Conservation (phyloP, 306 rosid genomes). For the Begonia fuchsioides region DNA sequence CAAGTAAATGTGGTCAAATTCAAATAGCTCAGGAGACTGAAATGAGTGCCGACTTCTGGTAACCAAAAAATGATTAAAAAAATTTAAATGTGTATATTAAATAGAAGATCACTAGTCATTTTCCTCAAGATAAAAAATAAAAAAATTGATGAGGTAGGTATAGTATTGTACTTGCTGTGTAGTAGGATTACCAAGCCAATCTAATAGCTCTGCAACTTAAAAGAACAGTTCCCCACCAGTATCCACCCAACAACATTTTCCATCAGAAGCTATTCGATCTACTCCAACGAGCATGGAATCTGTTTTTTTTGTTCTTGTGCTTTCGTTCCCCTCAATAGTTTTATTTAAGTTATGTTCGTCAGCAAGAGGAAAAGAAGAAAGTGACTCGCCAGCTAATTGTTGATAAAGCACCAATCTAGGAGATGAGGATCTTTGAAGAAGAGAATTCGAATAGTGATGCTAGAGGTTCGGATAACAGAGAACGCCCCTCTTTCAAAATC, state of each 20-base stretch:
- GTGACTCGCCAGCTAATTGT: slow-evolving; percentile 69
- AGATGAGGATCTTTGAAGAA: slow-evolving; percentile 73
- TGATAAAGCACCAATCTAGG: slow-evolving; percentile 69
- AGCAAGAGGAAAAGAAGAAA: slow-evolving; percentile 58
- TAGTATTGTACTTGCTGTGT: slow-evolving; percentile 29
- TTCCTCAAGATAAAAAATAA: too few relatives aligned
- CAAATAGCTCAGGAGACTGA: slow-evolving; percentile 70
- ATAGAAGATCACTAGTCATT: not conserved
- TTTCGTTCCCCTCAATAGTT: slow-evolving; percentile 15
- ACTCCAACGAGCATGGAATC: slow-evolving; percentile 34
- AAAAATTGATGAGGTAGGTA: not conserved
- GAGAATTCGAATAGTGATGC: slow-evolving; percentile 69
- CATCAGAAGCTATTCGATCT: slow-evolving; percentile 31
- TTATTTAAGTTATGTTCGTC: slow-evolving; percentile 34
- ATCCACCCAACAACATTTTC: slow-evolving; percentile 90
- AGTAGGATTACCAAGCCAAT: slow-evolving; percentile 36
- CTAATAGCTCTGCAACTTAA: slow-evolving; percentile 31
- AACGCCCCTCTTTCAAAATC: slow-evolving; percentile 30
- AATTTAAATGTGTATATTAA: not conserved
- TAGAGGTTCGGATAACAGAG: slow-evolving; percentile 50
- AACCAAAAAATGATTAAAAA: slow-evolving; percentile 5
- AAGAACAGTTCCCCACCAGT: slow-evolving; percentile 54
- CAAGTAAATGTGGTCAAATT: slow-evolving; percentile 75
- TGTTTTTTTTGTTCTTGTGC: slow-evolving; percentile 14
- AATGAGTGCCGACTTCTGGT: slow-evolving; percentile 38